phyloP scores from a whole-genome alignment of 805 yeast species.

The Scheffersomyces lignosus region DNA sequence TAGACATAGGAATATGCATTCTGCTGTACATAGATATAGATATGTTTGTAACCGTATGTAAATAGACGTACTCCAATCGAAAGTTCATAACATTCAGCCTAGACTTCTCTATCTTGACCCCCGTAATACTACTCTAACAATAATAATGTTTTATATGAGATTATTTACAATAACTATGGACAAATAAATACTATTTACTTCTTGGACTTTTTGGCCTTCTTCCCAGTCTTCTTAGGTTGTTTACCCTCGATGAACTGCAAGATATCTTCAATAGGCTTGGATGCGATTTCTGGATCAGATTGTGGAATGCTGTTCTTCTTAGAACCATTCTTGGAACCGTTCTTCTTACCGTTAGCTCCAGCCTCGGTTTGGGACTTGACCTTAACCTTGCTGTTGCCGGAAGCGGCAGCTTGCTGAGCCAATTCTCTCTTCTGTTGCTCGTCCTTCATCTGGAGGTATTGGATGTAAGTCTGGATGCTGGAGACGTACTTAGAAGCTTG shows the following conservation, averaged over 20 bases:
- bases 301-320: slow-evolving; percentile 20
- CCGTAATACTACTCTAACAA: background rate
- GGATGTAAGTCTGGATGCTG: slow-evolving; percentile 52
- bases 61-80: background rate
- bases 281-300: slow-evolving; percentile 55
- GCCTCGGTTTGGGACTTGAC: slow-evolving; percentile 7
- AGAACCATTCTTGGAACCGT: slow-evolving; percentile 9
- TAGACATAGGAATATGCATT: too few species aligned
- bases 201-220: slow-evolving; percentile 8
- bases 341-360: slow-evolving; percentile 13
- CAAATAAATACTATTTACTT: background rate
- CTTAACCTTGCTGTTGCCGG: slow-evolving; percentile 20
- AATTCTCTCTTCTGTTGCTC: slow-evolving; percentile 22
- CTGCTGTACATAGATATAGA: too few species aligned
- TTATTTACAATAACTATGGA: background rate
- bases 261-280: slow-evolving; percentile 70
- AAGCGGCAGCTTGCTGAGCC: slow-evolving; percentile 19
- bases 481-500: slow-evolving; percentile 67
- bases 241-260: slow-evolving; percentile 69
- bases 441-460: slow-evolving; percentile 39
- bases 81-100: background rate
- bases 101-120: background rate
- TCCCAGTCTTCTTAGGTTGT: slow-evolving; percentile 8
- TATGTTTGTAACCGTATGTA: too few species aligned
- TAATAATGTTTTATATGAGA: background rate